These are phyloP conservation scores for Onygenales sp. DNA, from an alignment of 2,329 filamentous ascomycete species.

Conservation along the genomic window DNA sequence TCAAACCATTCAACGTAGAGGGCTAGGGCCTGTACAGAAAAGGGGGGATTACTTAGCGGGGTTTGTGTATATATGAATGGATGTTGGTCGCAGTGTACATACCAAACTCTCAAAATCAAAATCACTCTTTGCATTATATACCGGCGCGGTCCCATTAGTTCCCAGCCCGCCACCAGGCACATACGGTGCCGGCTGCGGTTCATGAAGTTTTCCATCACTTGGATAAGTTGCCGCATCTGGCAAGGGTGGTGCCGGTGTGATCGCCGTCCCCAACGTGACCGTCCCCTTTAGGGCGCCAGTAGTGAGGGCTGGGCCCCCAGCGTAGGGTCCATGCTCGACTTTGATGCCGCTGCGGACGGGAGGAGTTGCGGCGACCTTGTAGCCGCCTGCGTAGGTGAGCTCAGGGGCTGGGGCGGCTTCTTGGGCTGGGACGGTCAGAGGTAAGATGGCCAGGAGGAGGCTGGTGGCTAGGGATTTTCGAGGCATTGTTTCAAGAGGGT, in stretches of 20 bases:
- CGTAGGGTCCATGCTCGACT: constrained; percentile 53
- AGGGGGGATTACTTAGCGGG: neutral
- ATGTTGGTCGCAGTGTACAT: constrained; percentile 8
- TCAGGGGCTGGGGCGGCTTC: neutral
- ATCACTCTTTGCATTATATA: constrained; percentile 70
- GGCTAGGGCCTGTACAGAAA: constrained; percentile 44
- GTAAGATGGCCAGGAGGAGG: neutral
- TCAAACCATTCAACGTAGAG: constrained; percentile 81
- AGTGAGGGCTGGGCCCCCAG: constrained; percentile 52
- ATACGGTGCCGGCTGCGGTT: constrained; percentile 62
- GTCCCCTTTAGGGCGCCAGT: constrained; percentile 56
- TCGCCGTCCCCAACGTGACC: constrained; percentile 44
- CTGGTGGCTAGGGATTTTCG: neutral
- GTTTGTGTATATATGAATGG: neutral
- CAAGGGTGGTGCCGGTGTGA: constrained; percentile 49
- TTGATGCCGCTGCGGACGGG: constrained; percentile 4
- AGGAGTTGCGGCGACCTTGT: constrained; percentile 7
- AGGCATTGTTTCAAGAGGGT: neutral
- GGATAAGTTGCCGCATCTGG: constrained; percentile 61
- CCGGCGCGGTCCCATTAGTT: constrained; percentile 65
- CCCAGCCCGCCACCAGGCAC: constrained; percentile 63
- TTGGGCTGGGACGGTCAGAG: neutral
- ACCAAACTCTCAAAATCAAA: constrained; percentile 72
- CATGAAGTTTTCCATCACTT: constrained; percentile 58
- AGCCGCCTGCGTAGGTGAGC: constrained; percentile 8